Conservation (phyloP, 176 grass and related monocot genomes). For the Phragmites australis region DNA sequence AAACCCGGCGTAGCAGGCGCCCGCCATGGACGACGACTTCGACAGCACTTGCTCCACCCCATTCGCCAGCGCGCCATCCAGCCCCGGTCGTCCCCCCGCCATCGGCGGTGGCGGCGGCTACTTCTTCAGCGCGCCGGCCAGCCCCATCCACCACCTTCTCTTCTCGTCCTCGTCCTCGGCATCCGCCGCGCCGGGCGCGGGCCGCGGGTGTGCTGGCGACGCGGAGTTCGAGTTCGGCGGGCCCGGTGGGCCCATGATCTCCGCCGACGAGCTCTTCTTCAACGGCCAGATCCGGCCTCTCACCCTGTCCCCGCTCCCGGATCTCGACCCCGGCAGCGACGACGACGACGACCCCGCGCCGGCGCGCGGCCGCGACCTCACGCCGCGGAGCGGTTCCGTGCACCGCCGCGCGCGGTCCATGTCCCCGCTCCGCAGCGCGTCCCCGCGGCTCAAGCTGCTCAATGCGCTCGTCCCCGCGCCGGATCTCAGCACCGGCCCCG, state of each 20-base stretch:
- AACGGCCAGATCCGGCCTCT: constrained; percentile 96
- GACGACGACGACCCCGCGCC: constrained; percentile 8
- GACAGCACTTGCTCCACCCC: constrained; percentile 80
- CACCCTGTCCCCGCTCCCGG: constrained; percentile 65
- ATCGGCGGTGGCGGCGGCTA: constrained; percentile 44
- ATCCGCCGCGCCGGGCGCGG: background rate
- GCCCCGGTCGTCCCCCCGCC: constrained; percentile 50
- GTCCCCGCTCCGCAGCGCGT: constrained; percentile 76
- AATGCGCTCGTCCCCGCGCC: constrained; percentile 49
- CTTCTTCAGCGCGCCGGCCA: constrained; percentile 96
- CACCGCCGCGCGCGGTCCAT: constrained; percentile 83
- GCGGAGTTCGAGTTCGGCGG: constrained; percentile 74
- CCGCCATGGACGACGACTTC: constrained; percentile 61
- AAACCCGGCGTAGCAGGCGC: background rate
- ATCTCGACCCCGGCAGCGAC: constrained; percentile 57
- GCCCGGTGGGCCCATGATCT: constrained; percentile 73
- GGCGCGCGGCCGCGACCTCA: constrained; percentile 54
- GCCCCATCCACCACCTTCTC: constrained; percentile 91
- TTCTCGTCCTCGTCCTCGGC: constrained; percentile 44
- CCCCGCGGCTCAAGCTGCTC: constrained; percentile 57
- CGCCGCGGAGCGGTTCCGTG: constrained; percentile 62
- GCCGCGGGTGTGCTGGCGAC: constrained; percentile 37
- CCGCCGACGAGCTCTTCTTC: constrained; percentile 90
- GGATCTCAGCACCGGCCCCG: constrained; percentile 19
- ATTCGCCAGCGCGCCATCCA: constrained; percentile 70